Evolutionary conservation across 441 rosid genomes (phyloP), one percentile per base, ranked within the genome.

Genomic region (Erodium texanum): DNA sequence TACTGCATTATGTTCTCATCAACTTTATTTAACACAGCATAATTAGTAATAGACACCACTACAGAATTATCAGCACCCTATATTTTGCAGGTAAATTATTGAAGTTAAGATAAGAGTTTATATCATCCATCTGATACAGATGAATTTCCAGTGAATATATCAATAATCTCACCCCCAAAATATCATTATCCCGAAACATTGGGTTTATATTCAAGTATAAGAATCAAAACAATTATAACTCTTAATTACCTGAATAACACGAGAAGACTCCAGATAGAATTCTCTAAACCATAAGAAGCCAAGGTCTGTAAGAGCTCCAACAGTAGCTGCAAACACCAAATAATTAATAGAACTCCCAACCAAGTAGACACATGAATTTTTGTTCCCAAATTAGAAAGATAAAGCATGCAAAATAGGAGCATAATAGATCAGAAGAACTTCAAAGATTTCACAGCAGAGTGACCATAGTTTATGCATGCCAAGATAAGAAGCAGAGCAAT

Each of bases 241-340:
- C 12, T 78, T 56, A 61, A 66, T 72, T 82, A 95, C 99, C 97
- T 95, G 99, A 79, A 95, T 95, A 73, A 92, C 99, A 73, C 95
- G 99, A 73, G 99, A 92, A 74, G 99, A 95, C 84, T 95, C 98
- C 89, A 95, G 73, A 80, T 95, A 95, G 82, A 95, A 95, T 81
- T 95, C 99, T 84, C 99, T 85, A 82, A 89, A 95, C 99, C 98
- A 95, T 69, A 95, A 79, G 85, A 95, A 95, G 71, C 99, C 99
- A 67, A 92, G 95, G 84, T 95, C 98, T 43, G 95, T 92, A 81
- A 95, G 80, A 73, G 88, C 86, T 66, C 83, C 84, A 74, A 95
- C 73, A 24, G 96, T 90, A 23, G 82, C 99, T 95, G 96, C 88
- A 84, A 75, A 70, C 69, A 74, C 48, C 48, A 75, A 45, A 27